phyloP scores from a whole-genome alignment of 1,139 yeast genomes.

The Yarrowia galli region DNA sequence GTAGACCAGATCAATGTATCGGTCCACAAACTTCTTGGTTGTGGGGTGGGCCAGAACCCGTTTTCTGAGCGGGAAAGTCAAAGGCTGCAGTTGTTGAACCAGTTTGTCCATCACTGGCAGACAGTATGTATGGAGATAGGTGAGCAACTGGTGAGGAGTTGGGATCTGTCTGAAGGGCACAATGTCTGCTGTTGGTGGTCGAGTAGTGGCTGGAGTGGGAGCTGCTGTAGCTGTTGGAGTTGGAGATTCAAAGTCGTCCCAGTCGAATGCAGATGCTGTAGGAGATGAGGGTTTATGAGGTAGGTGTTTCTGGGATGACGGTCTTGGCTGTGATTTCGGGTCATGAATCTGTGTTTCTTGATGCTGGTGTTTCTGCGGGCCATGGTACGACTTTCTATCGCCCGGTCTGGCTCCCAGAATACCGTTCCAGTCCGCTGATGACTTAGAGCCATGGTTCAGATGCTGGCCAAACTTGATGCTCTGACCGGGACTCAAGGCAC shows the following conservation, averaged over 20 bases:
- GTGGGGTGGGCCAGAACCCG: slow-evolving; percentile 45
- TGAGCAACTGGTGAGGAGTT: slow-evolving; percentile 43
- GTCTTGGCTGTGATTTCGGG: neutral
- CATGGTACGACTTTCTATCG: slow-evolving; percentile 22
- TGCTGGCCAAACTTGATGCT: slow-evolving; percentile 43
- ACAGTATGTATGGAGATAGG: slow-evolving; percentile 41
- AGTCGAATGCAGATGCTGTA: neutral
- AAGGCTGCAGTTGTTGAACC: slow-evolving; percentile 44
- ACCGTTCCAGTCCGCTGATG: slow-evolving; percentile 40
- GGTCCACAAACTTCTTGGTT: slow-evolving; percentile 44
- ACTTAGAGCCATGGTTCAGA: slow-evolving; percentile 22
- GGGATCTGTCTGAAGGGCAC: slow-evolving; percentile 38
- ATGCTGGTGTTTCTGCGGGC: neutral
- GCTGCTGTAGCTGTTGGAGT: neutral
- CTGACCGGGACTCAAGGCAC: slow-evolving; percentile 31
- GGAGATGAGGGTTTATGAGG: neutral
- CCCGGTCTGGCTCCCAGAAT: slow-evolving; percentile 41
- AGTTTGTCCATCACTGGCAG: slow-evolving; percentile 43
- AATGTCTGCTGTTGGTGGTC: neutral
- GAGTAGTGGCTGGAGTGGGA: neutral
- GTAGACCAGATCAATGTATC: slow-evolving; percentile 43
- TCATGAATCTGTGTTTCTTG: neutral
- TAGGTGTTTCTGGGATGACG: neutral
- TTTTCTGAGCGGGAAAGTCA: slow-evolving; percentile 44
- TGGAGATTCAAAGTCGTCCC: slow-evolving; percentile 20